Base-by-base conservation (phyloP, 768 basidiomycete species). In the Imleria badia region DNA sequence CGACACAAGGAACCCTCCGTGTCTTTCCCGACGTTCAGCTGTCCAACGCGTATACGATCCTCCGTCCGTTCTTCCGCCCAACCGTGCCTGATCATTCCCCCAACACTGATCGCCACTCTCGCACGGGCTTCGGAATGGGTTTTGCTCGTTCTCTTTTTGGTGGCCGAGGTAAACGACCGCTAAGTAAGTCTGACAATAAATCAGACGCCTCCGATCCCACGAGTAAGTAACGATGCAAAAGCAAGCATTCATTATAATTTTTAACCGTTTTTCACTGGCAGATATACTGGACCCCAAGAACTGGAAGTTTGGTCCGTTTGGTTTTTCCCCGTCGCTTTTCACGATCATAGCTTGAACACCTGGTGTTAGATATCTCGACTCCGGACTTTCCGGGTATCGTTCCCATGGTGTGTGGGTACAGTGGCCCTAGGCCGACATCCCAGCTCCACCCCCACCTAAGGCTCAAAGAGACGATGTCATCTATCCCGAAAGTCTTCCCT, bases 41-140 rank as follows among this genome's bases (percentile, higher is more conserved):
- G 6, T 83, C 85, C 11, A 90, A 87, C 52, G 81, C 87, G 0
- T 91, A 91, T 66, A 76, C 79, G 55, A 84, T 91, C 33, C 75
- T 92, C 6, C 78, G 89, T 17, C 89, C 89, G 0, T 91, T 92
- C 79, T 89, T 91, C 76, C 75, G 75, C 12, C 81, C 81, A 0
- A 68, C 72, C 3, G 76, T 78, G 19, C 61, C 74, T 0, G 58
- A 64, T 3, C 68, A 71, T 41, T 76, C 77, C 12, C 66, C 71
- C 6, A 77, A 77, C 7, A 75, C 26, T 26, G 26, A 26, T 26
- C 26, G 26, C 4, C 4, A 3, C 26, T 26, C 26, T 26, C 26
- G 6, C 3, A 26, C 26, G 26, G 26, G 26, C 26, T 26, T 26
- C 6, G 26, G 26, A 26, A 26, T 26, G 26, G 26, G 26, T 26